Percentiles rank a stretch among this genome's conserved stretches.
Conservation (phyloP, 441 rosid species). For the Hypseocharis bilobata region DNA sequence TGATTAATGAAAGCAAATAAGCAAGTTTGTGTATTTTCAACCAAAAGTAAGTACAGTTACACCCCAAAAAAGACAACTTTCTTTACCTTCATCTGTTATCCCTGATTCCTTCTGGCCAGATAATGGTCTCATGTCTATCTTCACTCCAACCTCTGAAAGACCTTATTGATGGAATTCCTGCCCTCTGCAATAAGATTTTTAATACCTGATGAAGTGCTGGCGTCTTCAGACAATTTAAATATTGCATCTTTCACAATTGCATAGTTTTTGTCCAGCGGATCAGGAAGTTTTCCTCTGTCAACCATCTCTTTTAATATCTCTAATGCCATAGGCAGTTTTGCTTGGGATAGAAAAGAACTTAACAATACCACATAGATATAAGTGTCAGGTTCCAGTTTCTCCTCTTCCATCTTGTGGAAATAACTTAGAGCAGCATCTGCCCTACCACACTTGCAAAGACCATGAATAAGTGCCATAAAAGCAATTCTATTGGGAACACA, state of each 20-base stretch:
- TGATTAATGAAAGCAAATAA: background rate
- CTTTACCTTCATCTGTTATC: background rate
- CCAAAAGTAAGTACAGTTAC: background rate
- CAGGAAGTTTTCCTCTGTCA: constrained; percentile 41
- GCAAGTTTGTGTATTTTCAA: background rate
- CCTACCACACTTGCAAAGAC: constrained; percentile 71
- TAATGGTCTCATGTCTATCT: constrained; percentile 10
- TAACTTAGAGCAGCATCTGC: constrained; percentile 45
- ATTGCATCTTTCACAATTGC: constrained; percentile 38
- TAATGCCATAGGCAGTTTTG: constrained; percentile 38
- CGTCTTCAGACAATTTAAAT: constrained; percentile 43
- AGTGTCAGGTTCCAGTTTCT: constrained; percentile 54
- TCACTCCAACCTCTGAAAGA: constrained; percentile 22
- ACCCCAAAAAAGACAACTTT: background rate
- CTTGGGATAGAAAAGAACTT: constrained; percentile 37
- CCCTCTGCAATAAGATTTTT: constrained; percentile 41
- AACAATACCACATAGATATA: constrained; percentile 45
- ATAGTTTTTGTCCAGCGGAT: constrained; percentile 40
- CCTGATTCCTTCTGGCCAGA: constrained; percentile 11
- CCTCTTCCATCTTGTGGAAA: constrained; percentile 55
- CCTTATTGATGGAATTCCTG: constrained; percentile 26
- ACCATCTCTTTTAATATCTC: constrained; percentile 57
- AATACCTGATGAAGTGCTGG: constrained; percentile 39
- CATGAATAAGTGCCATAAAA: constrained; percentile 61
- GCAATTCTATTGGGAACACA: constrained; percentile 45